phyloP scores from a whole-genome alignment of 164 flowering plant genomes.

The Pachysandra terminalis region DNA sequence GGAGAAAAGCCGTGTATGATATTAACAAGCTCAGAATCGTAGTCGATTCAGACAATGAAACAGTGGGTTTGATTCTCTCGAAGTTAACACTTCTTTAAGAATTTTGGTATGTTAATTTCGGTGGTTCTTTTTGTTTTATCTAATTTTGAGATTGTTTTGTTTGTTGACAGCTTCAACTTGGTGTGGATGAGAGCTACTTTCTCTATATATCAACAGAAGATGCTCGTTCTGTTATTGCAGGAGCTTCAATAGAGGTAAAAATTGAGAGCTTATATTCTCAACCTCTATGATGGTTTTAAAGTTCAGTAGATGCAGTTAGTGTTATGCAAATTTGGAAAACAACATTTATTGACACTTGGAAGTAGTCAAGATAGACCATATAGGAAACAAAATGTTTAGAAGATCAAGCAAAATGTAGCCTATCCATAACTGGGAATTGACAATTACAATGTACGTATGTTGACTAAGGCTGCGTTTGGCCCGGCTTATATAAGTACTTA shows the following conservation, averaged over 20 bases:
- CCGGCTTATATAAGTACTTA: too few species aligned
- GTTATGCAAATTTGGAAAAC: background rate
- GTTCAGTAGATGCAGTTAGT: background rate
- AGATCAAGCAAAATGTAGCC: too few species aligned
- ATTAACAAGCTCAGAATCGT: conserved; percentile 8
- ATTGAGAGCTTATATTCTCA: background rate
- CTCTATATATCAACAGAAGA: conserved; percentile 21
- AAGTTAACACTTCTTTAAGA: background rate
- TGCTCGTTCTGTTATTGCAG: conserved; percentile 25
- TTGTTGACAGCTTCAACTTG: conserved; percentile 27
- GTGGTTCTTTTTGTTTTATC: background rate
- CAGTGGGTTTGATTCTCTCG: conserved; percentile 16
- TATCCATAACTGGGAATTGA: too few species aligned
- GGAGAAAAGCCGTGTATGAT: conserved; percentile 2
- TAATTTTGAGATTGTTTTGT: background rate
- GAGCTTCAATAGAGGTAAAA: conserved; percentile 31
- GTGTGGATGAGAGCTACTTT: conserved; percentile 37
- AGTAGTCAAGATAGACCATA: too few species aligned
- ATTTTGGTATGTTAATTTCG: too few species aligned
- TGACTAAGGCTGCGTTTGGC: too few species aligned
- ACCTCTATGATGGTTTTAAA: background rate
- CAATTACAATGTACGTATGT: too few species aligned
- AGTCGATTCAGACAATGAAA: conserved; percentile 29
- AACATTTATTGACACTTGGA: too few species aligned
- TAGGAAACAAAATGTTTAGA: too few species aligned